Conservation (phyloP, 1,139 yeast species). For the Suhomyces wounanorum region DNA sequence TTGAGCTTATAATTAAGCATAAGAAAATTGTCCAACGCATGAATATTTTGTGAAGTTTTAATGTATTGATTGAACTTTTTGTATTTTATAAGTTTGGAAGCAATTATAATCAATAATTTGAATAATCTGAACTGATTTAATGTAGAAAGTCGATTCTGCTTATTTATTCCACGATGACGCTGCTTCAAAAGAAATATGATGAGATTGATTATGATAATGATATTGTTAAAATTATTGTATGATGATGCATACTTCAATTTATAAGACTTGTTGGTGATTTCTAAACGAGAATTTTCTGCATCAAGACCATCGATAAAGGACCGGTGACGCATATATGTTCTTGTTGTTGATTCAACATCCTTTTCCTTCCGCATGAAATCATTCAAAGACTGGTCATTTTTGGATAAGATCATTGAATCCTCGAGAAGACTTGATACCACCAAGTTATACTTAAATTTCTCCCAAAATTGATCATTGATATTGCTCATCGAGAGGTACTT, state of each 20-base stretch:
- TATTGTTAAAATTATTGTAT: slow-evolving; percentile 14
- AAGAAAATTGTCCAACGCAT: slow-evolving; percentile 33
- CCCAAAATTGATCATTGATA: slow-evolving; percentile 34
- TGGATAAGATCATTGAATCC: slow-evolving; percentile 45
- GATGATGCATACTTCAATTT: slow-evolving; percentile 13
- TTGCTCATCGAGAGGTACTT: slow-evolving; percentile 29
- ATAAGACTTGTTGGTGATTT: slow-evolving; percentile 13
- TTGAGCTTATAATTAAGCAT: slow-evolving; percentile 40
- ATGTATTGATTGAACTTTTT: slow-evolving; percentile 28
- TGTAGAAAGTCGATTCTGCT: slow-evolving; percentile 3
- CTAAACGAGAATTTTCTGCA: slow-evolving; percentile 19
- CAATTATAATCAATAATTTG: slow-evolving; percentile 33
- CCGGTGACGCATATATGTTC: slow-evolving; percentile 1
- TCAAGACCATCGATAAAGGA: slow-evolving; percentile 14
- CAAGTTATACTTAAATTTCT: slow-evolving; percentile 44
- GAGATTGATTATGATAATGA: slow-evolving; percentile 24
- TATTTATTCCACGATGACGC: slow-evolving; percentile 12
- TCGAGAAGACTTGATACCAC: slow-evolving; percentile 45
- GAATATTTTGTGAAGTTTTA: slow-evolving; percentile 28
- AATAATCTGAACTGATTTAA: slow-evolving; percentile 26
- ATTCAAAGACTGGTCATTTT: slow-evolving; percentile 40
- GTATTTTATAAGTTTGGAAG: slow-evolving; percentile 34
- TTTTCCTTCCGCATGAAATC: slow-evolving; percentile 3
- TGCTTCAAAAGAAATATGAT: slow-evolving; percentile 31
- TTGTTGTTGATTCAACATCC: not conserved